These are phyloP conservation scores for Pythium periplocum DNA, from an alignment of 352 stramenopile species.

Conservation along the genomic window DNA sequence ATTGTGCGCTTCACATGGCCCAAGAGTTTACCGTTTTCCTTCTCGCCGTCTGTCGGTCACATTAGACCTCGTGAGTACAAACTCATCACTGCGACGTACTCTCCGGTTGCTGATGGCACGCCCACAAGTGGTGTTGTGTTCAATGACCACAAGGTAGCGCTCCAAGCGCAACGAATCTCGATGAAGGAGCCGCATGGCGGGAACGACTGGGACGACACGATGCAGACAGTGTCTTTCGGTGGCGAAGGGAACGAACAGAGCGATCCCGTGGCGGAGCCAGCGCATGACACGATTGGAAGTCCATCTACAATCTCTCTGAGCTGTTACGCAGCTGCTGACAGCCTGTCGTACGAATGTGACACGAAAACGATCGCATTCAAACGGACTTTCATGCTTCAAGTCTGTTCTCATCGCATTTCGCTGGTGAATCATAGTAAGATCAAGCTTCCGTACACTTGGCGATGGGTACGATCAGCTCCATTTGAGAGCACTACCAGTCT, in stretches of 20 bases:
- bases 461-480: constrained; percentile 28
- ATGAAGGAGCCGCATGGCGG: constrained; percentile 25
- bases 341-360: constrained; percentile 53
- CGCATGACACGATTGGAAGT: constrained; percentile 32
- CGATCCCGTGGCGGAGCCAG: constrained; percentile 29
- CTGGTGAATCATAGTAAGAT: constrained; percentile 77
- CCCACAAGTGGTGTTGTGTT: constrained; percentile 22
- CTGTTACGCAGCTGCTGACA: constrained; percentile 69
- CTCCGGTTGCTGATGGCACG: constrained; percentile 22
- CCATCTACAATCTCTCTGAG: constrained; percentile 34
- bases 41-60: constrained; percentile 71
- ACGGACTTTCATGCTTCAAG: constrained; percentile 85
- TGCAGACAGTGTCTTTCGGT: constrained; percentile 57
- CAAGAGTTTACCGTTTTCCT: constrained; percentile 49
- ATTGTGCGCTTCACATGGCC: constrained; percentile 75
- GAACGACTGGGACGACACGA: constrained; percentile 77
- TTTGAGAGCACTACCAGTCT: not conserved
- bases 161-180: constrained; percentile 53
- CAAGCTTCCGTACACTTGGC: constrained; percentile 48
- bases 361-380: constrained; percentile 60
- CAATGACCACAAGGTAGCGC: constrained; percentile 25
- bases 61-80: constrained; percentile 52
- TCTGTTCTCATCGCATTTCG: constrained; percentile 64
- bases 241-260: constrained; percentile 6
- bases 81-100: constrained; percentile 72